Evolutionary conservation across 108 stramenopile species (phyloP).

Genomic region (Phaeodactylum tricornutum): DNA sequence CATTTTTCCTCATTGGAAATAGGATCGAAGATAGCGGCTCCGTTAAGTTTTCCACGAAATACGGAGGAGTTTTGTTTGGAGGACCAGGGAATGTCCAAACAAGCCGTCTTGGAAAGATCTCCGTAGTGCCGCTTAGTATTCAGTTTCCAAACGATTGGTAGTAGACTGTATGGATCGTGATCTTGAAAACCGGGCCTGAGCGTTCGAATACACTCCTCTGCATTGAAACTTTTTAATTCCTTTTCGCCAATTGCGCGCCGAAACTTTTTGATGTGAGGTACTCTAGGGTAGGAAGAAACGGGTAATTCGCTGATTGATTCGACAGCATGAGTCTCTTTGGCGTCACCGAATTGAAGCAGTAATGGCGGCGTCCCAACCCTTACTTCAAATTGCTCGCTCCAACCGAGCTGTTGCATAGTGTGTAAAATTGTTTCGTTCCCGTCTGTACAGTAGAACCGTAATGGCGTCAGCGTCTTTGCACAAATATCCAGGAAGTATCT

Average conservation of each 20-base stretch:
- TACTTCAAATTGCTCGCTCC: too few species aligned
- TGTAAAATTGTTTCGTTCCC: too few species aligned
- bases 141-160: conserved; percentile 15
- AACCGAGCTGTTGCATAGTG: too few species aligned
- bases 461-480: too few species aligned
- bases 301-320: conserved; percentile 13
- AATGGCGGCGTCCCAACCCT: conserved; percentile 18
- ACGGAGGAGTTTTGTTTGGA: conserved; percentile 7
- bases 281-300: background rate
- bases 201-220: conserved; percentile 19
- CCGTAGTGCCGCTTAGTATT: conserved; percentile 8
- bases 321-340: conserved; percentile 22
- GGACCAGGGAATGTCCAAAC: conserved; percentile 15
- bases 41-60: conserved; percentile 17
- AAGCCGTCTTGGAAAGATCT: background rate
- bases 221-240: background rate
- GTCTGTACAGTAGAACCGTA: too few species aligned
- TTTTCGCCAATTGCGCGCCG: conserved; percentile 12
- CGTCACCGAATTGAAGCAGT: conserved; percentile 39
- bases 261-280: conserved; percentile 47
- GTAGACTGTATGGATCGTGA: background rate
- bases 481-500: too few species aligned
- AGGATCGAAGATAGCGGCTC: background rate
- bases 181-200: background rate
- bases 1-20: background rate